phyloP scores from a whole-genome alignment of 2,329 filamentous ascomycete species.

The Pseudocercospora eumusae region DNA sequence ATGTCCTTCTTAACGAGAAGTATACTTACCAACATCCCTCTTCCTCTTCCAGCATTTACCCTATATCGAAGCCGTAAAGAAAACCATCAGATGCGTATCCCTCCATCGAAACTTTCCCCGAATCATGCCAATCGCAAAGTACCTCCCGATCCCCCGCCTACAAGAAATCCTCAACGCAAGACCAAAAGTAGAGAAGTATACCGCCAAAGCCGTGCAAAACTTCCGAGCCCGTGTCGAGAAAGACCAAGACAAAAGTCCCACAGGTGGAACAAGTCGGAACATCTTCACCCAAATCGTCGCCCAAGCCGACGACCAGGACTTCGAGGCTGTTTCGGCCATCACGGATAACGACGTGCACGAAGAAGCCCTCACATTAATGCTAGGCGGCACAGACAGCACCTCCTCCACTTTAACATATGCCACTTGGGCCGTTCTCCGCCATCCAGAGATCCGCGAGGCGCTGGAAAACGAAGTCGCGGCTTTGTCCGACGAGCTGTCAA shows the following conservation, averaged over 20 bases:
- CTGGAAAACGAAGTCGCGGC: constrained; percentile 31
- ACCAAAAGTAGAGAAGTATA: constrained; percentile 26
- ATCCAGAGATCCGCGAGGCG: constrained; percentile 28
- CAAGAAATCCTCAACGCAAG: constrained; percentile 24
- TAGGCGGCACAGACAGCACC: constrained; percentile 35
- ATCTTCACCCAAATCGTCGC: constrained; percentile 28
- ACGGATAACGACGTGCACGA: constrained; percentile 32
- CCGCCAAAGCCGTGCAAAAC: constrained; percentile 24
- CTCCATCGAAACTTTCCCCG: constrained; percentile 25
- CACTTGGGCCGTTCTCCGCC: constrained; percentile 33
- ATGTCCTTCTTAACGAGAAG: neutral
- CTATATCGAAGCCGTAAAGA: constrained; percentile 25
- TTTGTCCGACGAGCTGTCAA: constrained; percentile 25
- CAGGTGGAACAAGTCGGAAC: constrained; percentile 17
- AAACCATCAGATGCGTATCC: constrained; percentile 23
- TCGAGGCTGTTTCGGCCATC: constrained; percentile 20
- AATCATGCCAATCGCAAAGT: constrained; percentile 22
- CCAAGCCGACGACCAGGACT: constrained; percentile 23
- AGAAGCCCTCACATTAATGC: constrained; percentile 33
- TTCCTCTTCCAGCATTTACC: constrained; percentile 15
- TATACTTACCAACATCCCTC: neutral
- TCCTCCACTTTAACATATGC: constrained; percentile 36
- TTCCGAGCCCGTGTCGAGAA: constrained; percentile 18
- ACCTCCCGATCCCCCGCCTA: constrained; percentile 22
- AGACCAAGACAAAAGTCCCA: constrained; percentile 8